phyloP scores from a whole-genome alignment of 1,284 basidiomycete genomes.

The Marasmius oreades region DNA sequence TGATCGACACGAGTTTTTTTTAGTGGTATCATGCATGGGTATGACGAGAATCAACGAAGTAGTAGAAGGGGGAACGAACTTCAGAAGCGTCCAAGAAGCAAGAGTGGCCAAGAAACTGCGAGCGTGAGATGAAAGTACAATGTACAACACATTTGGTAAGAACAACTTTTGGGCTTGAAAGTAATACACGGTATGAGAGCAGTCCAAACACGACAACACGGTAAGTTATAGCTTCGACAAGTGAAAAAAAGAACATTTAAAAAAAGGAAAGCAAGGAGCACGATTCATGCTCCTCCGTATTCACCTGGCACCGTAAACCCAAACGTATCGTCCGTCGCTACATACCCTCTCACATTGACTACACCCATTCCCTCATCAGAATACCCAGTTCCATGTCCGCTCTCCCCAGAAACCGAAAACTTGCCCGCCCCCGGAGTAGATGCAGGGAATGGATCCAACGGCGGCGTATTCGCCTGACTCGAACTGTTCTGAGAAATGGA shows the following conservation, averaged over 20 bases:
- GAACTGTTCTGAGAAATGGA: slow-evolving; percentile 58
- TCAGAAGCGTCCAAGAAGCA: not conserved
- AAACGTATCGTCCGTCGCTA: slow-evolving; percentile 11
- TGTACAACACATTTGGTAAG: not conserved
- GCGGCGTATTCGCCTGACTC: slow-evolving; percentile 78
- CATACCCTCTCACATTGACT: slow-evolving; percentile 12
- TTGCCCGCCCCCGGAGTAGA: slow-evolving; percentile 40
- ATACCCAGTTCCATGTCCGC: slow-evolving; percentile 26
- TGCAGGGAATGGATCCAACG: slow-evolving; percentile 58
- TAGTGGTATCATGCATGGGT: not conserved
- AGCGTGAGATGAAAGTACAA: not conserved
- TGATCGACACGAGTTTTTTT: not conserved
- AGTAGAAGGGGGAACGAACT: not conserved
- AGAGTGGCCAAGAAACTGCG: not conserved
- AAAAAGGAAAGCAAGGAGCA: not conserved
- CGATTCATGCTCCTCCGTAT: slow-evolving; percentile 14
- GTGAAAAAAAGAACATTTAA: slow-evolving; percentile 10
- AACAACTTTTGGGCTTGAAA: slow-evolving; percentile 3
- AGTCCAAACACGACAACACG: slow-evolving; percentile 9
- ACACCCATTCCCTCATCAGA: slow-evolving; percentile 12
- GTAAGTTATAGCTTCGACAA: not conserved
- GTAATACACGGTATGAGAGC: not conserved
- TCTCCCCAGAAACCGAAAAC: slow-evolving; percentile 22
- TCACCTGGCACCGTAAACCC: slow-evolving; percentile 9
- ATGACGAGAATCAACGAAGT: not conserved